Base-by-base conservation (phyloP, 805 yeast genomes). In the Barnettozyma populi region DNA sequence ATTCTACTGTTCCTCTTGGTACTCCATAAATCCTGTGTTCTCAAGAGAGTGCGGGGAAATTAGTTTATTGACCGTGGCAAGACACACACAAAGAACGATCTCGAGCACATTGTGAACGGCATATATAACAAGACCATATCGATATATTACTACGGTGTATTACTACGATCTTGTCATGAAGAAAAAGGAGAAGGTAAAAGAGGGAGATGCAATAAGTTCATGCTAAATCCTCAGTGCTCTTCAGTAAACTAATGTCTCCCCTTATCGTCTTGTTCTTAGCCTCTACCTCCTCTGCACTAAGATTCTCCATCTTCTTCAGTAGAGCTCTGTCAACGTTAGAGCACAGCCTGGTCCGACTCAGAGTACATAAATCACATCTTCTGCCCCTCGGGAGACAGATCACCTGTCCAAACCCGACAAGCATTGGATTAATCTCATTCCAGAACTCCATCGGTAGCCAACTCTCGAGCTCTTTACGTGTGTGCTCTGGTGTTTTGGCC, bases 401-500 rank as follows among this genome's bases (percentile, higher is more conserved):
- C 0, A 84, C 82, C 63, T 90, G 98, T 11, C 98, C 98, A 70
- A 90, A 90, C 4, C 98, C 97, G 8, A 90, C 98, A 7, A 92
- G 65, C 9, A 85, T 64, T 1, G 95, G 95, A 62, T 90, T 90
- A 36, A 92, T 80, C 48, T 87, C 95, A 10, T 73, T 70, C 98
- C 98, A 90, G 41, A 78, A 72, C 31, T 79, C 79, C 41, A 60
- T 65, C 0, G 95, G 90, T 10, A 90, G 66, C 94, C 95, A 86
- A 21, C 69, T 63, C 60, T 90, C 86, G 36, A 90, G 66, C 38
- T 74, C 81, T 25, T 70, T 57, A 20, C 98, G 66, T 0, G 96
- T 86, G 27, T 73, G 72, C 53, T 90, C 97, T 0, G 97, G 96
- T 13, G 80, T 84, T 38, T 75, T 69, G 32, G 74, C 62, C 37